phyloP scores from a whole-genome alignment of 306 rosid species.

The Quercus aquifolioides region DNA sequence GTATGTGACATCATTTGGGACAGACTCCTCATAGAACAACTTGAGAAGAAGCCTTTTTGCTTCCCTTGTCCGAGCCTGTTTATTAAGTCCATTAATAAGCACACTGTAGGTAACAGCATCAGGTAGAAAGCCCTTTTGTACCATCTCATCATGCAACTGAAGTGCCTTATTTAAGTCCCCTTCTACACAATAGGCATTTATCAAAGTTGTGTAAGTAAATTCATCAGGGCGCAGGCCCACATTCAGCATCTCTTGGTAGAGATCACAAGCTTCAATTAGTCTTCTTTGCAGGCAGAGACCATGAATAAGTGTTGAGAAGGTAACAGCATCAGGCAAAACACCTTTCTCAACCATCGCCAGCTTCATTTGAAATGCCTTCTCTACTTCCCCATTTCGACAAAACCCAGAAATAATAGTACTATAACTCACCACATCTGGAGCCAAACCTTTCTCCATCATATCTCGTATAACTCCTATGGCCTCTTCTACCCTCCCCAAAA shows the following conservation, averaged over 20 bases:
- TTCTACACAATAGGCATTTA: slow-evolving; percentile 71
- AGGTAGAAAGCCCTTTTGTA: slow-evolving; percentile 65
- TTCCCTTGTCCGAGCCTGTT: slow-evolving; percentile 77
- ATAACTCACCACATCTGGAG: slow-evolving; percentile 76
- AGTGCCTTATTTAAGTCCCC: slow-evolving; percentile 76
- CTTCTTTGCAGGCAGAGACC: slow-evolving; percentile 71
- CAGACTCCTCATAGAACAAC: slow-evolving; percentile 69
- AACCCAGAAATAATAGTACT: slow-evolving; percentile 79
- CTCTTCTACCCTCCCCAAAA: slow-evolving; percentile 66
- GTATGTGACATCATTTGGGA: slow-evolving; percentile 66
- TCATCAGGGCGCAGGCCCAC: slow-evolving; percentile 58
- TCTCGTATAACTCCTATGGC: slow-evolving; percentile 50
- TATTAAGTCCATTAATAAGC: slow-evolving; percentile 85
- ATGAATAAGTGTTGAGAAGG: slow-evolving; percentile 76
- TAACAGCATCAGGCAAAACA: slow-evolving; percentile 56
- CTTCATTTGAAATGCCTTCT: slow-evolving; percentile 64
- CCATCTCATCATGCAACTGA: slow-evolving; percentile 74
- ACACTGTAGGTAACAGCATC: slow-evolving; percentile 87
- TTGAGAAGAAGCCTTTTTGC: slow-evolving; percentile 86
- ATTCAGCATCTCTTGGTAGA: slow-evolving; percentile 64
- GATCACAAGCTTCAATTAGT: slow-evolving; percentile 63
- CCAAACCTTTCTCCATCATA: slow-evolving; percentile 58
- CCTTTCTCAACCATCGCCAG: slow-evolving; percentile 69
- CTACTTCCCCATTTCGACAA: slow-evolving; percentile 63
- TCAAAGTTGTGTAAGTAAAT: slow-evolving; percentile 75